phyloP scores from a whole-genome alignment of 768 basidiomycete species.

The Auriculariales sp. region DNA sequence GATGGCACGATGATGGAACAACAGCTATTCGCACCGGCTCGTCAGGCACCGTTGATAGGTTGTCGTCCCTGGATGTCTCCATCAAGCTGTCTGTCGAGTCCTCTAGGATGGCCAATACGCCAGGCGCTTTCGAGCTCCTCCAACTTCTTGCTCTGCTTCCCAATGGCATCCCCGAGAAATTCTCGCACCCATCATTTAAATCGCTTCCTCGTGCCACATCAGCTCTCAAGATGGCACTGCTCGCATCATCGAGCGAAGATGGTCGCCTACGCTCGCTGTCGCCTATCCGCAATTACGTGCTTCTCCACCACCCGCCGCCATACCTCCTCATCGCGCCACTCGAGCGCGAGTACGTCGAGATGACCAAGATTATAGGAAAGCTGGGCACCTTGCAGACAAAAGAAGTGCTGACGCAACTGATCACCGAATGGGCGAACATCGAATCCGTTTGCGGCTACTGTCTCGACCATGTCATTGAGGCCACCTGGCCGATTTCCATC shows the following conservation, averaged over 20 bases:
- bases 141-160: slow-evolving; percentile 14
- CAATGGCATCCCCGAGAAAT: slow-evolving; percentile 4
- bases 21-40: neutral
- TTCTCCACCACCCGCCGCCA: neutral
- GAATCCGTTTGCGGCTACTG: neutral
- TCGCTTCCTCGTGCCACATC: neutral
- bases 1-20: slow-evolving; percentile 4
- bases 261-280: neutral
- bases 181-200: neutral
- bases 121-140: slow-evolving; percentile 12
- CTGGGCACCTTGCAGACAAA: neutral
- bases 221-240: neutral
- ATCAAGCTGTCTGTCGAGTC: slow-evolving; percentile 13
- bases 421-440: neutral
- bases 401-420: neutral
- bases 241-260: neutral
- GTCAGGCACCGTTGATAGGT: neutral
- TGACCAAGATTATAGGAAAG: neutral
- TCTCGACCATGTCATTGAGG: neutral
- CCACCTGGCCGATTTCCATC: neutral
- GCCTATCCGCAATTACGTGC: neutral
- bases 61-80: slow-evolving; percentile 10
- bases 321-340: neutral
- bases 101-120: slow-evolving; percentile 9
- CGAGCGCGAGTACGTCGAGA: neutral